Evolutionary conservation across 768 basidiomycete species (phyloP).

Genomic region (Amanita jacksonii): DNA sequence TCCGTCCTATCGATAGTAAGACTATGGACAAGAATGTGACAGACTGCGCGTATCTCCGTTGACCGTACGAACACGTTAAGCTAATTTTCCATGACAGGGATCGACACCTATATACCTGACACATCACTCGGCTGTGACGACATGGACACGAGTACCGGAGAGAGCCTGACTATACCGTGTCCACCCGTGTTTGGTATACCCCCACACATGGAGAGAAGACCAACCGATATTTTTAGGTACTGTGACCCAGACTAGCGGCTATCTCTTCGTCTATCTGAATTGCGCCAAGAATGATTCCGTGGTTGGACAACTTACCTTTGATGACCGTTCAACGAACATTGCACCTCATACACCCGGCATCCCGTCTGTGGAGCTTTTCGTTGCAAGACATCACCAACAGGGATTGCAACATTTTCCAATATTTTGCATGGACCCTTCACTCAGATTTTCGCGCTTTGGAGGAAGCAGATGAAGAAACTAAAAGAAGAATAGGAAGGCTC

Average conservation of each 20-base stretch:
- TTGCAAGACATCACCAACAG: slow-evolving; percentile 22
- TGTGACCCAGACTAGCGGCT: not conserved
- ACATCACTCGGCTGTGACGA: slow-evolving; percentile 25
- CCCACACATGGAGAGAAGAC: slow-evolving; percentile 24
- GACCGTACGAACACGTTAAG: not conserved
- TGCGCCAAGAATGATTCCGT: slow-evolving; percentile 31
- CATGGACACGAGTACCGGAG: slow-evolving; percentile 28
- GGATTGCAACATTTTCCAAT: slow-evolving; percentile 33
- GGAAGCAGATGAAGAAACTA: slow-evolving; percentile 12
- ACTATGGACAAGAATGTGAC: slow-evolving; percentile 26
- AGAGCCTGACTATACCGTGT: slow-evolving; percentile 35
- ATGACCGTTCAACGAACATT: slow-evolving; percentile 38
- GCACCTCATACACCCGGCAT: slow-evolving; percentile 35
- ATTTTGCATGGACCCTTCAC: slow-evolving; percentile 33
- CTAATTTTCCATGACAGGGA: slow-evolving; percentile 22
- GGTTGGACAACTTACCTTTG: slow-evolving; percentile 43
- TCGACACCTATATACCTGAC: slow-evolving; percentile 26
- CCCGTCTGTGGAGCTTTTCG: slow-evolving; percentile 31
- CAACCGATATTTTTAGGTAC: slow-evolving; percentile 35
- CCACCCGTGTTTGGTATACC: slow-evolving; percentile 27
- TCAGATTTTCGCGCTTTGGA: not conserved
- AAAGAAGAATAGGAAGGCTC: slow-evolving; percentile 21
- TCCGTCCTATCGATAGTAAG: slow-evolving; percentile 27
- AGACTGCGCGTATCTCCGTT: slow-evolving; percentile 22
- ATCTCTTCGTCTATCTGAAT: not conserved